Evolutionary conservation across 805 yeast genomes (phyloP), one percentile per base, ranked within the genome.

Genomic region (Cyberlindnera suaveolens): DNA sequence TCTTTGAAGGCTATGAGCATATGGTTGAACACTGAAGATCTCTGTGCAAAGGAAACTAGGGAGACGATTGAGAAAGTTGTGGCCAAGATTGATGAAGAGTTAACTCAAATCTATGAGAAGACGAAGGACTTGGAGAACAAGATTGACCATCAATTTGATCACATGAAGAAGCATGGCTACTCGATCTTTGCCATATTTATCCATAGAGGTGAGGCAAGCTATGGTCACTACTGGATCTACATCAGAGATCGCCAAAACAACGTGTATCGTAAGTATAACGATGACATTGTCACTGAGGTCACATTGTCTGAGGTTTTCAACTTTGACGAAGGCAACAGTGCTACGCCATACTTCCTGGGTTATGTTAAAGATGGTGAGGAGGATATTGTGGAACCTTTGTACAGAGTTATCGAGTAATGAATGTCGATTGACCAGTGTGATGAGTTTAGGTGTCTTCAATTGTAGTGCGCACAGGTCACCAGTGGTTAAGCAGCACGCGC

Each of bases 141-240:
- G 38, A 75, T 88, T 8, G 67, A 75, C 17, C 63, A 62, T 27
- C 93, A 85, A 52, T 93, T 85, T 58, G 69, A 70, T 16, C 68
- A 70, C 7, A 76, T 84, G 64, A 74, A 71, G 40, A 64, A 71
- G 39, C 72, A 82, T 26, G 95, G 90, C 0, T 93, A 91, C 63
- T 73, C 85, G 0, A 71, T 93, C 11, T 91, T 90, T 66, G 95
- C 98, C 0, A 81, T 91, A 6, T 93, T 93, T 58, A 88, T 93
- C 38, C 99, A 93, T 62, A 71, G 96, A 40, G 99, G 99, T 6
- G 95, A 89, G 56, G 98, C 96, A 1, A 81, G 88, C 40, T 91
- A 86, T 58, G 99, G 99, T 3, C 99, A 93, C 63, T 93, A 93
- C 63, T 93, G 98, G 97, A 77, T 91, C 15, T 93, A 91, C 60